Evolutionary conservation across 2,329 filamentous ascomycete species (phyloP), one percentile per base, ranked within the genome.

Genomic region (Fusarium sp.): DNA sequence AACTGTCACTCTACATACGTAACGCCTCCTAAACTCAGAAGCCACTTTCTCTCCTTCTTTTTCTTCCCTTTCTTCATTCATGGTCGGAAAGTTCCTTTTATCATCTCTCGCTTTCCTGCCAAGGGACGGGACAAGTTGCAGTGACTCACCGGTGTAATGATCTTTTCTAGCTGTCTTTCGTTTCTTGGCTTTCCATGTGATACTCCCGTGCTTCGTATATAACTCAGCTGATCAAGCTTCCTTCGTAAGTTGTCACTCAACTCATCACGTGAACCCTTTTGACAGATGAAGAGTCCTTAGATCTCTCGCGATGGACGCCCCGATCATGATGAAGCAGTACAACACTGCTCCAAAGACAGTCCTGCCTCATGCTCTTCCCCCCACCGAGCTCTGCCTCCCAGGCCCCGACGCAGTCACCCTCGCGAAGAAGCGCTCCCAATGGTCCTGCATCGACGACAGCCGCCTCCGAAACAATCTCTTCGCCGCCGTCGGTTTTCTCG

Each of bases 401-500:
- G 75, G 75, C 0, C 61, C 70, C 3, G 53, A 76, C 2, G 31
- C 39, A 8, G 62, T 77, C 5, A 69, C 59, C 8, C 64, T 79
- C 12, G 56, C 71, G 16, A 77, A 68, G 26, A 48, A 33, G 0
- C 48, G 50, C 30, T 54, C 56, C 7, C 28, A 39, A 15, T 74
- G 68, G 69, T 65, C 45, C 5, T 65, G 75, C 1, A 50, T 65
- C 10, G 66, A 66, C 1, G 67, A 74, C 7, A 66, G 70, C 8
- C 76, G 75, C 2, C 68, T 81, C 11, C 62, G 74, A 38, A 80
- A 81, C 64, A 77, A 82, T 24, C 74, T 82, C 3, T 68, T 76
- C 28, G 75, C 75, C 31, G 76, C 75, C 9, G 78, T 88, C 3
- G 88, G 86, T 2, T 86, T 86, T 53, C 83, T 90, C 24, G 88